Percentiles rank a stretch among this genome's conserved stretches.
These are phyloP conservation scores for Lecanicillium sp. DNA, from an alignment of 2,329 filamentous ascomycete species.

Conservation along the genomic window DNA sequence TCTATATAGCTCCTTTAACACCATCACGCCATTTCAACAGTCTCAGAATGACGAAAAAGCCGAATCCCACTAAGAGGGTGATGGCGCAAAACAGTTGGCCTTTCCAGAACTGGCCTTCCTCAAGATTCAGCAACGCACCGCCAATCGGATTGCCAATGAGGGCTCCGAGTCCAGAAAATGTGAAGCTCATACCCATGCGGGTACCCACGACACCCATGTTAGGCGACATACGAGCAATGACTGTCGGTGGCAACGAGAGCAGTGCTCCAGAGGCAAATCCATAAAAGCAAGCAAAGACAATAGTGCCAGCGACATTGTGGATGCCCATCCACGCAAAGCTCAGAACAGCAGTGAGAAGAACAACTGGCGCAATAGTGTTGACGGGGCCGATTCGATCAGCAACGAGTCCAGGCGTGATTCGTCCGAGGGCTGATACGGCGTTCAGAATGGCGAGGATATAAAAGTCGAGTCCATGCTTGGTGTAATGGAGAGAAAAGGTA, in stretches of 20 bases:
- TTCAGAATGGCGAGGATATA: constrained; percentile 37
- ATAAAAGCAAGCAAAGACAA: constrained; percentile 34
- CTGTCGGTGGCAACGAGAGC: constrained; percentile 33
- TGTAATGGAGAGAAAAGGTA: constrained; percentile 28
- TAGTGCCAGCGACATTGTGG: constrained; percentile 23
- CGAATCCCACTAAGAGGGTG: not conserved
- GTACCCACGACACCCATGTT: constrained; percentile 27
- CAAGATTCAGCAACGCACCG: constrained; percentile 19
- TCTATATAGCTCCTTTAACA: no score
- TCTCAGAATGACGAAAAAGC: no score
- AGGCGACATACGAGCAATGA: constrained; percentile 25
- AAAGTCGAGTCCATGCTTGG: constrained; percentile 22
- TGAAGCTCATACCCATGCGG: constrained; percentile 26
- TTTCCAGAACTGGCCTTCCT: not conserved
- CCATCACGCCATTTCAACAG: no score
- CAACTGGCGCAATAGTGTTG: constrained; percentile 26
- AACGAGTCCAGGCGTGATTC: constrained; percentile 34
- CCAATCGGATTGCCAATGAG: constrained; percentile 37
- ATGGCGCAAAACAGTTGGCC: not conserved
- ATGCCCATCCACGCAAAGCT: constrained; percentile 33
- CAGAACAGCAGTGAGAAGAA: constrained; percentile 23
- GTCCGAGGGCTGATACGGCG: constrained; percentile 35
- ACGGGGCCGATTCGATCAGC: constrained; percentile 34
- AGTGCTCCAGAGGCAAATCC: constrained; percentile 37
- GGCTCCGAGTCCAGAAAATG: constrained; percentile 32